Evolutionary conservation across 106 monocot species (phyloP).

Genomic region (Allium sativum): DNA sequence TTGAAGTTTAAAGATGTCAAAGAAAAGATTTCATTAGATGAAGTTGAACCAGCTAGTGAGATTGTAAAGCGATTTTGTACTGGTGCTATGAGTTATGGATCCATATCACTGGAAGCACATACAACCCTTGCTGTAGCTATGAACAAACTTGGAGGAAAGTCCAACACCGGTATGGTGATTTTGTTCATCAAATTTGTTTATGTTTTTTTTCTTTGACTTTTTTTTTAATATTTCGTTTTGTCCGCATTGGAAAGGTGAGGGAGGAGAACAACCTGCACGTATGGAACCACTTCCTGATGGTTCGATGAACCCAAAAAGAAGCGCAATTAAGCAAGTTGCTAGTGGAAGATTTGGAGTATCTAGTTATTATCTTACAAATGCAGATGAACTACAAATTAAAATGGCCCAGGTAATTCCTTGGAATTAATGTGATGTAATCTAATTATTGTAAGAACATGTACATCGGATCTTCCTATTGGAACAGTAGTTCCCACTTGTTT

Average conservation of each 20-base stretch:
- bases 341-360: constrained; percentile 98
- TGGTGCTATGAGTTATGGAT: constrained; percentile 99
- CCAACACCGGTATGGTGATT: constrained; percentile 71
- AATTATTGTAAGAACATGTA: constrained; percentile 1
- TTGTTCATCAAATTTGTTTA: neutral
- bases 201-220: neutral
- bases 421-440: neutral
- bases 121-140: constrained; percentile 86
- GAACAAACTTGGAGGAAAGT: constrained; percentile 98
- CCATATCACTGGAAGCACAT: constrained; percentile 96
- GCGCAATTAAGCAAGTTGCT: constrained; percentile 98
- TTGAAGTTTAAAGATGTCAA: constrained; percentile 76
- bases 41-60: constrained; percentile 88
- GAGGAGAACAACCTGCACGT: constrained; percentile 90
- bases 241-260: constrained; percentile 44
- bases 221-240: neutral
- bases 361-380: constrained; percentile 97
- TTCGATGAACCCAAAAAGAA: constrained; percentile 85
- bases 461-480: neutral
- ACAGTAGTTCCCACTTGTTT: constrained; percentile 36
- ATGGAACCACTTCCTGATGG: constrained; percentile 87
- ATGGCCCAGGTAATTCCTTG: constrained; percentile 88
- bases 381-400: constrained; percentile 99
- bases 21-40: constrained; percentile 65
- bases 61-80: constrained; percentile 94